Evolutionary conservation across 805 yeast genomes (phyloP), one percentile per base, ranked within the genome.

Genomic region (Cyberlindnera euphorbiae): DNA sequence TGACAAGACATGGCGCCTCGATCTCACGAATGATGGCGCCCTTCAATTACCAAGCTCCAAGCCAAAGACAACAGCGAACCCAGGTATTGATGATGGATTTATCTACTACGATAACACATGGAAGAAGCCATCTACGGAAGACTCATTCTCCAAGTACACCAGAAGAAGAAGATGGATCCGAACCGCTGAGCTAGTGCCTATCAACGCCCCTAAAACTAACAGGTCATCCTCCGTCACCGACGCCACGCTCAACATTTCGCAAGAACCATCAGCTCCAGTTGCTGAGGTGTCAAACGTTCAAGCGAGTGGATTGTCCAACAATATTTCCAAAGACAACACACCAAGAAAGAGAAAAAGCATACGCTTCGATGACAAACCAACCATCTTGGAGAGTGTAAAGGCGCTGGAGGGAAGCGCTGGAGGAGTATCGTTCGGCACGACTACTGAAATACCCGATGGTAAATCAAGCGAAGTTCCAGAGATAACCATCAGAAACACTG

Each of bases 141-240:
- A 89, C 56, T 73, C 93, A 4, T 89, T 79, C 60, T 77, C 93
- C 17, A 88, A 87, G 58, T 90, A 88, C 55, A 90, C 97, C 5
- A 75, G 98, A 59, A 75, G 96, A 56, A 76, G 98, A 65, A 73
- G 97, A 56, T 90, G 98, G 98, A 75, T 90, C 12, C 75, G 98
- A 46, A 86, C 95, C 1, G 98, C 98, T 0, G 95, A 86, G 58
- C 67, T 88, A 47, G 79, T 83, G 7, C 61, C 72, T 4, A 49
- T 60, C 11, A 34, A 45, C 17, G 30, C 46, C 2, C 35, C 51
- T 32, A 29, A 39, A 13, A 31, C 46, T 6, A 11, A 42, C 5
- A 16, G 42, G 22, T 1, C 39, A 8, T 17, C 38, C 10, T 13
- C 36, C 1, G 6, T 22, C 5, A 12, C 38, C 4, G 43, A 44